Percentiles rank a stretch among this genome's conserved stretches.
Conservation (phyloP, 164 flowering plant genomes). For the Tetrastigma voinierianum region DNA sequence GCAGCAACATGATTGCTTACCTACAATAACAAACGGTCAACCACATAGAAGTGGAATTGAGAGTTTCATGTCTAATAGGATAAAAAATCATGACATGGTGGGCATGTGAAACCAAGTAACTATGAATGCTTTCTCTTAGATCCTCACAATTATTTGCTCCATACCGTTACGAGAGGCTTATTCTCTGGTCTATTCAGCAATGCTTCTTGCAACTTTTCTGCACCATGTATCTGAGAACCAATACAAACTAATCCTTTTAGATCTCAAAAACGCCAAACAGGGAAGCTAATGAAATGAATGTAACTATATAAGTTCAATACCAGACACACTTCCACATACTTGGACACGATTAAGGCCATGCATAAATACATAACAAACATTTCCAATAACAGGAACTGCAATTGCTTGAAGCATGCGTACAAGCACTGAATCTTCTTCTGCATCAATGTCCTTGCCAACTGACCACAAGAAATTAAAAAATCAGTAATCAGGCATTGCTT, state of each 20-base stretch:
- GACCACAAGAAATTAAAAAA: slow-evolving; percentile 14
- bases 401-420: slow-evolving; percentile 72
- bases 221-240: slow-evolving; percentile 70
- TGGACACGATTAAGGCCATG: slow-evolving; percentile 81
- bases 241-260: background rate
- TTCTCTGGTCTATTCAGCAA: slow-evolving; percentile 59
- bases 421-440: slow-evolving; percentile 60
- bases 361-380: slow-evolving; percentile 94
- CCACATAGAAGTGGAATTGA: too few relatives aligned
- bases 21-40: slow-evolving; percentile 32
- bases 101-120: background rate
- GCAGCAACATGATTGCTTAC: slow-evolving; percentile 98
- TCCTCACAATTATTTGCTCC: background rate
- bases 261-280: background rate
- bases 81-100: too few relatives aligned
- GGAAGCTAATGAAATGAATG: background rate
- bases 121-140: background rate
- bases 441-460: slow-evolving; percentile 58
- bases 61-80: too few relatives aligned
- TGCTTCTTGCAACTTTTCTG: slow-evolving; percentile 75
- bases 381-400: slow-evolving; percentile 91
- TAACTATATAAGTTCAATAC: background rate
- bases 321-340: slow-evolving; percentile 32
- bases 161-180: slow-evolving; percentile 79
- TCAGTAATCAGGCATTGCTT: background rate